Base-by-base conservation (phyloP, 257 asterid species). In the Petunia axillaris region DNA sequence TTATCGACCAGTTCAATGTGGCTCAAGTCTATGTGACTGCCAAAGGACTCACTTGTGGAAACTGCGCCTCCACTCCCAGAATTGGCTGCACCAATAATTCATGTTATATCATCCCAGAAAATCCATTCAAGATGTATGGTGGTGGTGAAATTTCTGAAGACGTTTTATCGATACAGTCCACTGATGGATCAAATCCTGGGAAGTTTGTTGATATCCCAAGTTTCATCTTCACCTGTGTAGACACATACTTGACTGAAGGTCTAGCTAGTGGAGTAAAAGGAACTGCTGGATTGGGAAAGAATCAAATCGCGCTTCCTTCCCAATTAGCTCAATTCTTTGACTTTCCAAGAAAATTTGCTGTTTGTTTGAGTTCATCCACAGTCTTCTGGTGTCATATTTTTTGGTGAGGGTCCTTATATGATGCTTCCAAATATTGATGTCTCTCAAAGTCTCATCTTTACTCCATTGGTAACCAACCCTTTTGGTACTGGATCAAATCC, bases 361-460 rank as follows among this genome's bases (percentile, higher is more conserved):
- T 86, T 4, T 86, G 89, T 55, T 81, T 86, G 53, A 83, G 87
- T 63, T 81, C 89, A 39, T 84, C 84, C 48, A 44, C 13, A 46
- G 2, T 76, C 87, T 2, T 10, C 67, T 77, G 85, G 85, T 8
- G 78, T 79, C 59, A 15, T 79, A 35, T 15, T 74, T n/a, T 64
- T 83, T 44, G 86, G 83, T 25, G 83, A 79, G 53, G 77, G 73
- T 9, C 81, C 81, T n/a, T 64, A 76, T 37, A 55, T 58, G 36
- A 38, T 79, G 54, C 83, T 83, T 40, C 85, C 81, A 13, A 79
- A 79, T 2, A 35, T 57, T 0, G 83, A 83, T 11, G 3, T 74
- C 46, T 83, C 86, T 0, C 48, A 63, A 39, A 8, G 62, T 39
- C 78, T 83, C 11, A 75, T 75, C 70, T 43, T 62, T 57, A 78